These are phyloP conservation scores for Saccharum spontaneum DNA, from an alignment of 176 grass and related monocot genomes.

Conservation along the genomic window DNA sequence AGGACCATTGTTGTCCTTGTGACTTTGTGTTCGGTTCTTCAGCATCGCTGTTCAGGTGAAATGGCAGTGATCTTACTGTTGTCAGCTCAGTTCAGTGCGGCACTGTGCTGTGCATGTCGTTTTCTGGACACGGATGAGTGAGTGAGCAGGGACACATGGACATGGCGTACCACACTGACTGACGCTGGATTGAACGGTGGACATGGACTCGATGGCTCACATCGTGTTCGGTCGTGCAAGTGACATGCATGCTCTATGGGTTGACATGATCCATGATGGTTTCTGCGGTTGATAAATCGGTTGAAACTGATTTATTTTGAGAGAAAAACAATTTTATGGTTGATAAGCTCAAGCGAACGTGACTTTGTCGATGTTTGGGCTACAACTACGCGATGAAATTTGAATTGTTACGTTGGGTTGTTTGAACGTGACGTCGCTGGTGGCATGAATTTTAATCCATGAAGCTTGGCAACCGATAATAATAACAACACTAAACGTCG, in stretches of 20 bases:
- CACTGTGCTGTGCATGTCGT: neutral
- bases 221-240: neutral
- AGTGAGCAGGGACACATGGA: neutral
- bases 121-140: neutral
- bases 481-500: neutral
- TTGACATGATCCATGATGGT: too few relatives aligned
- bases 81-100: neutral
- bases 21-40: neutral
- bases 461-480: neutral
- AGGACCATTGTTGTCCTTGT: neutral
- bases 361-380: neutral
- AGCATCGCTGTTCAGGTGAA: neutral
- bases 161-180: neutral
- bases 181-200: neutral
- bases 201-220: neutral
- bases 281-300: too few relatives aligned
- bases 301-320: too few relatives aligned
- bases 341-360: too few relatives aligned
- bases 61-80: neutral
- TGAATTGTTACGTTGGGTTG: neutral
- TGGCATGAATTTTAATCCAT: neutral
- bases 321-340: too few relatives aligned
- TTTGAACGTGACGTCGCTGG: neutral
- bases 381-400: neutral
- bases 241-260: neutral